Percentiles rank a stretch among this genome's conserved stretches.
These are phyloP conservation scores for Cardamine occulta DNA, from an alignment of 345 rosid genomes.

Conservation along the genomic window DNA sequence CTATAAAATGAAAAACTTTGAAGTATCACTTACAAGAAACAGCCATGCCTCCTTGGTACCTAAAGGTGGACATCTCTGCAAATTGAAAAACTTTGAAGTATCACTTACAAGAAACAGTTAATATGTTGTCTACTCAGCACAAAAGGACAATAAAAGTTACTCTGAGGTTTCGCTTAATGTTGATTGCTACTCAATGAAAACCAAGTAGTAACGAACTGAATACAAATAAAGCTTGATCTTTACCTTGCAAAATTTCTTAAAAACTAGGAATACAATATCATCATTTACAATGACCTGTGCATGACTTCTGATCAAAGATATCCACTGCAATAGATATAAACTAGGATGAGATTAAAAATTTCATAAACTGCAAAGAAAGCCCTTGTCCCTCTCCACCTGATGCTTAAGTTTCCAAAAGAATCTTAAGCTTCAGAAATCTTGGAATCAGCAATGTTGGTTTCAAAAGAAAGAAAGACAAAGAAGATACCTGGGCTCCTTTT, in stretches of 20 bases:
- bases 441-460: neutral
- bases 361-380: constrained; percentile 2
- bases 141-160: neutral
- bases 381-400: constrained; percentile 1
- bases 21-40: constrained; percentile 60
- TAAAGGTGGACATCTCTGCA: constrained; percentile 75
- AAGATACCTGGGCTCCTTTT: constrained; percentile 89
- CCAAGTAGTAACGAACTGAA: neutral
- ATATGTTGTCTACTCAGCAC: neutral
- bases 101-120: no score
- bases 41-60: constrained; percentile 64
- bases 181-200: constrained; percentile 20
- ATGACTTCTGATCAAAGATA: constrained; percentile 72
- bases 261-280: constrained; percentile 61
- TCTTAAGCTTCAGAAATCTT: neutral
- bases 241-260: constrained; percentile 82
- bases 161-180: neutral
- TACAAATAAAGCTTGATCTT: constrained; percentile 1
- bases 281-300: constrained; percentile 76
- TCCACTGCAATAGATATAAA: constrained; percentile 68
- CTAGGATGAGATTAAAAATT: neutral
- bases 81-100: constrained; percentile 29
- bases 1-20: constrained; percentile 16
- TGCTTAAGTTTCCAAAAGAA: constrained; percentile 13
- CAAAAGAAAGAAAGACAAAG: constrained; percentile 2